Conservation (phyloP, 179 eudicot species). For the Monotropa hypopitys region DNA sequence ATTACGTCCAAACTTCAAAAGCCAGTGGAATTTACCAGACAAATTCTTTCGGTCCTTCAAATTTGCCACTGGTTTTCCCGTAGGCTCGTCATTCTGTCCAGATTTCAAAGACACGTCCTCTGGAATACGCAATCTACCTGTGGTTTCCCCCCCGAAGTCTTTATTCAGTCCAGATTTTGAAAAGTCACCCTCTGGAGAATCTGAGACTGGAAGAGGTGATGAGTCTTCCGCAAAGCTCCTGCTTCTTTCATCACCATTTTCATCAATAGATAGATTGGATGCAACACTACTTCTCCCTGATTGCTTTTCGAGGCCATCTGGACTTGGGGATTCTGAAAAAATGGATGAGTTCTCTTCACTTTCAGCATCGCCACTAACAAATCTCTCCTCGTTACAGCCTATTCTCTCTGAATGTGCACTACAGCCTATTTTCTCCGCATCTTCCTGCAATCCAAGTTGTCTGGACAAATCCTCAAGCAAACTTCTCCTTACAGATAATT, state of each 20-base stretch:
- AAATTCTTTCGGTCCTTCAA: conserved; percentile 37
- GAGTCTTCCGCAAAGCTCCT: conserved; percentile 18
- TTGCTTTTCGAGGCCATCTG: conserved; percentile 28
- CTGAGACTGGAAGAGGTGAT: conserved; percentile 22
- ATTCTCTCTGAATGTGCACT: conserved; percentile 17
- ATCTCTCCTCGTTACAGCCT: conserved; percentile 15
- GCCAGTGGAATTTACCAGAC: conserved; percentile 69
- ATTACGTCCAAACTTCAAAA: conserved; percentile 59
- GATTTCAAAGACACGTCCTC: conserved; percentile 17
- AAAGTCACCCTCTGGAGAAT: conserved; percentile 18
- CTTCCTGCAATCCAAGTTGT: conserved; percentile 47
- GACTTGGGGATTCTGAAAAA: conserved; percentile 42
- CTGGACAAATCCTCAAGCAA: conserved; percentile 53
- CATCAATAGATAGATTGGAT: conserved; percentile 37
- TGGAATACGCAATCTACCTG: not conserved
- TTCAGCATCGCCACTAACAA: conserved; percentile 22
- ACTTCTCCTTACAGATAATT: conserved; percentile 50
- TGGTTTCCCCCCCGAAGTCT: not conserved
- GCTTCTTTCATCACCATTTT: conserved; percentile 22
- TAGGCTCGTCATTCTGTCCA: conserved; percentile 18
- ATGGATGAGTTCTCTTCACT: conserved; percentile 52
- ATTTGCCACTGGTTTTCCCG: conserved; percentile 13
- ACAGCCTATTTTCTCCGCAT: conserved; percentile 20
- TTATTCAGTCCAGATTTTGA: not conserved
- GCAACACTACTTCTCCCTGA: conserved; percentile 45